Evolutionary conservation across 768 basidiomycete genomes (phyloP), one percentile per base, ranked within the genome.

Genomic region (Lactarius hatsudake): DNA sequence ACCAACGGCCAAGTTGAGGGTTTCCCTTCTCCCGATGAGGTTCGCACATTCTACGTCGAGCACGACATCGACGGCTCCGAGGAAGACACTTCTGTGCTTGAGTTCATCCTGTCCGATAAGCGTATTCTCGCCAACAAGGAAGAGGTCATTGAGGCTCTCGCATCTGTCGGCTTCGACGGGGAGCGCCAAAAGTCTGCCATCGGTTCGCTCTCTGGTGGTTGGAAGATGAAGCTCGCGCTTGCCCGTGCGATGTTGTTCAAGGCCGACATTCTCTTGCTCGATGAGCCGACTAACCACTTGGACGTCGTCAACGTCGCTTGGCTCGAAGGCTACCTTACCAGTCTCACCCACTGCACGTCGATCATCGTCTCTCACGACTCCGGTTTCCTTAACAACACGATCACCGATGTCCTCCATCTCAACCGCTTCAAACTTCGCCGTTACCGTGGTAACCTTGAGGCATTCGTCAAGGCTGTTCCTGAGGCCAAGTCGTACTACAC

Each of bases 161-260:
- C 88, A 26, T 90, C 93, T 60, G 96, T 97, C 75, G 96, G 96
- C 69, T 98, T 98, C 86, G 86, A 80, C 70, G 91, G 89, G 68
- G 91, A 88, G 73, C 89, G 95, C 71, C 96, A 97, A 80, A 82
- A 80, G 71, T 84, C 91, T 69, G 80, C 93, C 48, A 97, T 97
- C 71, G 93, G 95, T 71, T 87, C 87, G 66, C 82, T 98, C 48
- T 98, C 96, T 54, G 96, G 96, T 86, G 96, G 96, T 83, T 97
- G 96, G 96, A 98, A 98, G 86, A 98, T 98, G 96, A 98, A 97
- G 86, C 89, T 98, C 70, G 96, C 96, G 48, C 87, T 98, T 68
- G 96, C 96, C 66, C 87, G 96, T 69, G 96, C 96, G 59, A 96
- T 98, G 88, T 84, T 98, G 55, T 98, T 98, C 91, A 93, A 91